Evolutionary conservation across 345 rosid species (phyloP).

Genomic region (Luvunga scandens): DNA sequence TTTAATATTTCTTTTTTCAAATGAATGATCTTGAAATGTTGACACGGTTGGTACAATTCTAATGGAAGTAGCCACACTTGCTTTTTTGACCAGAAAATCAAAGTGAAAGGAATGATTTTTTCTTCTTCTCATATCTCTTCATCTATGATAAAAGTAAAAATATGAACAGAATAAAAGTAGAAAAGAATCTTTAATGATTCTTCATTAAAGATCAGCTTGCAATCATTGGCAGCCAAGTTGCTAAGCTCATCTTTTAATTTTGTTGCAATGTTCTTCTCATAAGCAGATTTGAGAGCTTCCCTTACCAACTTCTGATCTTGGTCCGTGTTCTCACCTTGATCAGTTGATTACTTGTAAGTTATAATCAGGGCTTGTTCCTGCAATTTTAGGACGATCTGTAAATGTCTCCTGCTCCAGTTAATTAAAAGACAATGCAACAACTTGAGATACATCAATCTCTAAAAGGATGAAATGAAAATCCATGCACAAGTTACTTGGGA

Average conservation of each 20-base stretch:
- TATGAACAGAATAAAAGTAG: background rate
- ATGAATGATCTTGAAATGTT: background rate
- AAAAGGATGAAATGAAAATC: background rate
- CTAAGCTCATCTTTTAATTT: conserved; percentile 75
- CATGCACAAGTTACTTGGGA: background rate
- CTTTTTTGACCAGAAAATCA: conserved; percentile 11
- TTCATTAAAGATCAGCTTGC: conserved; percentile 3
- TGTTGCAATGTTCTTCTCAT: conserved; percentile 75
- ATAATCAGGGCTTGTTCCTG: conserved; percentile 77
- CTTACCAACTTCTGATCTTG: conserved; percentile 67
- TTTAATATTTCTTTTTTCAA: background rate
- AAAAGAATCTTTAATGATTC: background rate
- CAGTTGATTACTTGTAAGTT: conserved; percentile 35
- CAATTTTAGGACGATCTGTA: background rate
- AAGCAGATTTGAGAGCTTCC: conserved; percentile 72
- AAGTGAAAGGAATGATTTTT: conserved; percentile 7
- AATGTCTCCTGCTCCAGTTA: background rate
- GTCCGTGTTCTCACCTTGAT: conserved; percentile 62
- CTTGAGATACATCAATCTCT: background rate
- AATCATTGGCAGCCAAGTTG: conserved; percentile 43
- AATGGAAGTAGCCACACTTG: conserved; percentile 6
- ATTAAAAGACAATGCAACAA: background rate
- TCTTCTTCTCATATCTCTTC: background rate
- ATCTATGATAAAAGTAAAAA: background rate
- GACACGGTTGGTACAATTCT: conserved; percentile 12